Conservation (phyloP, 768 basidiomycete species). For the Chalciporus sphaerocephalus region DNA sequence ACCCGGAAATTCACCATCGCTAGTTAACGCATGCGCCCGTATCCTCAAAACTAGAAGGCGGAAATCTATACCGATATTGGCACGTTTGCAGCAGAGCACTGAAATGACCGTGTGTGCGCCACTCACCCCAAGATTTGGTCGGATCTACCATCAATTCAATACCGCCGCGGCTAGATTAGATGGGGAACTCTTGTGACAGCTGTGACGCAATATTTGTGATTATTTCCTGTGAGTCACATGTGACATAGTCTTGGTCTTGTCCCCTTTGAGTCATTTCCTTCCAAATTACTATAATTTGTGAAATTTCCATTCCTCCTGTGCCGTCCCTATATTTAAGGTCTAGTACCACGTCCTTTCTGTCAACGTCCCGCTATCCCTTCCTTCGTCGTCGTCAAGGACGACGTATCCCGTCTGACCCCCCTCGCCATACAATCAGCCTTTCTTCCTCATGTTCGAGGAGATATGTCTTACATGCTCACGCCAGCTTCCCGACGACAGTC, state of each 20-base stretch:
- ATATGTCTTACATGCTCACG: constrained; percentile 70
- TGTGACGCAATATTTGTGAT: neutral
- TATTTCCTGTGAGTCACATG: constrained; percentile 17
- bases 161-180: neutral
- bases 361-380: constrained; percentile 12
- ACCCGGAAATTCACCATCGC: neutral
- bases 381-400: constrained; percentile 10
- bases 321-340: constrained; percentile 34
- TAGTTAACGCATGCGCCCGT: neutral
- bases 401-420: neutral
- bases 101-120: neutral
- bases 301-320: constrained; percentile 38
- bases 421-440: neutral
- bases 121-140: neutral
- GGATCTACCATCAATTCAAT: neutral
- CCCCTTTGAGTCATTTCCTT: constrained; percentile 33
- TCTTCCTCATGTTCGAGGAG: constrained; percentile 67
- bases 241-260: constrained; percentile 25
- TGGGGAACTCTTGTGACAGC: neutral
- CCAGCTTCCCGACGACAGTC: constrained; percentile 57
- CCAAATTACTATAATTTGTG: constrained; percentile 29
- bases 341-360: constrained; percentile 15
- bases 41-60: neutral
- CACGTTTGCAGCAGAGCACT: constrained; percentile 14
- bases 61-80: constrained; percentile 2